These are phyloP conservation scores for Quaeritorhiza haematococci DNA, from an alignment of 371 early-diverging fungal species.

Conservation along the genomic window DNA sequence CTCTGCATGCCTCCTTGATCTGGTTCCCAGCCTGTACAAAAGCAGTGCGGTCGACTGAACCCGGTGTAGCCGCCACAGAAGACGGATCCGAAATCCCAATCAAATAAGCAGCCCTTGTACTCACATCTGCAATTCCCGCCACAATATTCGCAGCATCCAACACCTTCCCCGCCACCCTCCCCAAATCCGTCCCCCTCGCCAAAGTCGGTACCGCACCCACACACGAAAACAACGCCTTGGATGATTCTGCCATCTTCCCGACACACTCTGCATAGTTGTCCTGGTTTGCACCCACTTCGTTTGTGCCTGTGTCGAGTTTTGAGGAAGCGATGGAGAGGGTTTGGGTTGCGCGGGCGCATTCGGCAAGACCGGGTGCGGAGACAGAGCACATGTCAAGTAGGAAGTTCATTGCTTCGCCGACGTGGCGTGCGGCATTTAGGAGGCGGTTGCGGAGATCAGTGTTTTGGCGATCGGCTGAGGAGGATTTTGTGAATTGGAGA, in stretches of 20 bases:
- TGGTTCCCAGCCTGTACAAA: conserved; percentile 21
- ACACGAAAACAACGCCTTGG: conserved; percentile 9
- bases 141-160: conserved; percentile 16
- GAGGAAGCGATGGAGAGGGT: conserved; percentile 17
- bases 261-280: conserved; percentile 29
- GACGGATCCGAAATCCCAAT: conserved; percentile 36
- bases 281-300: conserved; percentile 18
- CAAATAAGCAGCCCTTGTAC: conserved; percentile 35
- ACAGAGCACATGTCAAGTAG: conserved; percentile 32
- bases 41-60: conserved; percentile 21
- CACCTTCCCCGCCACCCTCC: neutral
- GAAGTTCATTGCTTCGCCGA: conserved; percentile 20
- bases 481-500: conserved; percentile 20
- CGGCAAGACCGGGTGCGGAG: conserved; percentile 36
- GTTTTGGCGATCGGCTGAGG: conserved; percentile 20
- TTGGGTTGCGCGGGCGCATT: conserved; percentile 34
- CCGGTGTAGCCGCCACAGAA: conserved; percentile 28
- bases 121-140: conserved; percentile 19
- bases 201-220: conserved; percentile 5
- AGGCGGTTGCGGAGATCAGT: conserved; percentile 19
- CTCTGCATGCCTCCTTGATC: conserved; percentile 28
- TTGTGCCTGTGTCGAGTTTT: conserved; percentile 21
- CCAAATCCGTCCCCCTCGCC: neutral
- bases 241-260: conserved; percentile 8
- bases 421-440: conserved; percentile 21